Percentiles rank a stretch among this genome's conserved stretches.
These are phyloP conservation scores for Heliosperma pusillum DNA, from an alignment of 148 eudicot genomes.

Conservation along the genomic window DNA sequence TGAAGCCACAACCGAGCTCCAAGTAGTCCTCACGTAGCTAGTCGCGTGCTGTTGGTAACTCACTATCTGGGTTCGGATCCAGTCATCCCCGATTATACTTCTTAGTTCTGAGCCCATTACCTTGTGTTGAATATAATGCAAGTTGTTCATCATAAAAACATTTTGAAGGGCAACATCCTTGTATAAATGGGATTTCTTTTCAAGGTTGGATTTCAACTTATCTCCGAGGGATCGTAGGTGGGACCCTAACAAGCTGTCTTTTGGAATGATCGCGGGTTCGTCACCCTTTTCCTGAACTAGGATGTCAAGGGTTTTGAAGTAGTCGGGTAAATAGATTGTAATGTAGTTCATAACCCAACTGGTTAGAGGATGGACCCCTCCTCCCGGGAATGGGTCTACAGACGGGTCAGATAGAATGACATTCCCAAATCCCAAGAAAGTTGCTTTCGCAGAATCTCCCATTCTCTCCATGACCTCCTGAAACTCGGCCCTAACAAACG, in stretches of 20 bases:
- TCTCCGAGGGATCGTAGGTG: slow-evolving; percentile 40
- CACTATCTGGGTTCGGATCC: slow-evolving; percentile 46
- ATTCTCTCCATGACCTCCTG: slow-evolving; percentile 41
- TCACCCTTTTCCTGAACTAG: slow-evolving; percentile 38
- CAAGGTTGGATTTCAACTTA: slow-evolving; percentile 53
- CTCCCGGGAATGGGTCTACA: slow-evolving; percentile 40
- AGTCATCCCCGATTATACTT: slow-evolving; percentile 48
- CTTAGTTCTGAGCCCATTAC: slow-evolving; percentile 41
- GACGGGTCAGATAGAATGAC: slow-evolving; percentile 47
- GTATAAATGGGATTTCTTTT: slow-evolving; percentile 53
- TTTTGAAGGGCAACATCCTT: slow-evolving; percentile 50
- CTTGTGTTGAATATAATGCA: slow-evolving; percentile 63
- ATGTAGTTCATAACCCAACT: slow-evolving; percentile 75
- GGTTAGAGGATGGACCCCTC: slow-evolving; percentile 66
- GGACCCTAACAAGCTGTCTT: slow-evolving; percentile 29
- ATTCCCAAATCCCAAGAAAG: slow-evolving; percentile 46
- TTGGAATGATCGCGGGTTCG: neutral
- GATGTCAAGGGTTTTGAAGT: slow-evolving; percentile 45
- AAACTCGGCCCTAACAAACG: slow-evolving; percentile 44
- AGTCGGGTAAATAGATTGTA: slow-evolving; percentile 37
- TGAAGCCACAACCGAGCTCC: slow-evolving; percentile 48
- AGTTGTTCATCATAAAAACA: slow-evolving; percentile 73
- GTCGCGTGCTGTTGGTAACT: slow-evolving; percentile 56
- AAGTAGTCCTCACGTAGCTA: slow-evolving; percentile 56
- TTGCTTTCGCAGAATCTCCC: slow-evolving; percentile 46